phyloP scores from a whole-genome alignment of 345 rosid genomes.

The Lepidium didymum region DNA sequence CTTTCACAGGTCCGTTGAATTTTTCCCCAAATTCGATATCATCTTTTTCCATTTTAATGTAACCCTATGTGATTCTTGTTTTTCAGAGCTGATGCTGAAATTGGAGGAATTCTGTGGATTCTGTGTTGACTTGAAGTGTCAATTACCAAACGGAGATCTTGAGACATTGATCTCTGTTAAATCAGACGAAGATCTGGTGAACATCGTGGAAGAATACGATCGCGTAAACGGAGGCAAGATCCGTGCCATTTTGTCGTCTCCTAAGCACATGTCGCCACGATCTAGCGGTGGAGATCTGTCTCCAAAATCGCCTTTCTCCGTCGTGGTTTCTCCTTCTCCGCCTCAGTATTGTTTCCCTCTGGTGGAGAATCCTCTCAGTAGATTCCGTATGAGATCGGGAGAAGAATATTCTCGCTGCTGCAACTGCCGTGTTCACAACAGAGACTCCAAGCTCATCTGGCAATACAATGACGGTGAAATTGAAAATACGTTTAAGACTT shows the following conservation, averaged over 20 bases:
- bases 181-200: conserved; percentile 65
- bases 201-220: conserved; percentile 32
- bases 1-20: conserved; percentile 57
- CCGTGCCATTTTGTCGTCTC: conserved; percentile 23
- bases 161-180: conserved; percentile 72
- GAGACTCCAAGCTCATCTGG: conserved; percentile 22
- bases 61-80: not conserved
- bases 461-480: conserved; percentile 6
- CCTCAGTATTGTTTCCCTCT: not conserved
- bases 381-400: conserved; percentile 9
- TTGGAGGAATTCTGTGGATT: conserved; percentile 38
- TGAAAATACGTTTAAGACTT: not conserved
- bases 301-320: conserved; percentile 21
- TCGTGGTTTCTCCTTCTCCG: conserved; percentile 10
- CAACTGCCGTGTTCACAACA: conserved; percentile 17
- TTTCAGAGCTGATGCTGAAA: conserved; percentile 38
- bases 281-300: conserved; percentile 13
- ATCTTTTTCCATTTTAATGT: not conserved
- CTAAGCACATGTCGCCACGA: conserved; percentile 19
- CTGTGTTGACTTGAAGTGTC: conserved; percentile 34
- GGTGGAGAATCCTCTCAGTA: conserved; percentile 17
- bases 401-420: conserved; percentile 25
- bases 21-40: not conserved
- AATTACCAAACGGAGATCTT: conserved; percentile 48
- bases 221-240: conserved; percentile 21